Conservation (phyloP, 768 basidiomycete species). For the Sarcomyxa edulis region DNA sequence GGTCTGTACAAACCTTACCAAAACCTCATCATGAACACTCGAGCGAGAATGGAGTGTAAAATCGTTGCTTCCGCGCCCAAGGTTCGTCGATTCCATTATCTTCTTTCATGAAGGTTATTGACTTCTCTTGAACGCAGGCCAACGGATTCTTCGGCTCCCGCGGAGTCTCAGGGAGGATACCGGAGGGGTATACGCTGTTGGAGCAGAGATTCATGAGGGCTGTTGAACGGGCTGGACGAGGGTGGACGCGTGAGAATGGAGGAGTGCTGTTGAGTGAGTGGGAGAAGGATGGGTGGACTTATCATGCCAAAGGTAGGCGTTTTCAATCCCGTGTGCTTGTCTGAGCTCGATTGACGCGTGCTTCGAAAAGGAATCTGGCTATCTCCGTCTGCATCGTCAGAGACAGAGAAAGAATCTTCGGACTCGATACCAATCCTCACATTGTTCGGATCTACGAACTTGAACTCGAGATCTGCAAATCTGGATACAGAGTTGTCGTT, state of each 20-base stretch:
- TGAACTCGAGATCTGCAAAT: constrained; percentile 86
- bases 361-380: constrained; percentile 72
- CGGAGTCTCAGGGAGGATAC: constrained; percentile 89
- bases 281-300: constrained; percentile 89
- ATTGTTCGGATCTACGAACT: constrained; percentile 91
- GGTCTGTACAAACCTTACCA: constrained; percentile 81
- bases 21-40: constrained; percentile 49
- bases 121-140: constrained; percentile 45
- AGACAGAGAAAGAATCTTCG: no score
- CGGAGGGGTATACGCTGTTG: constrained; percentile 88
- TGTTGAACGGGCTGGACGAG: constrained; percentile 41
- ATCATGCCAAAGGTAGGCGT: constrained; percentile 89
- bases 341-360: not conserved
- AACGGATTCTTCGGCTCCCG: constrained; percentile 92
- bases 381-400: constrained; percentile 51
- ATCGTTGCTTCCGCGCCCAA: constrained; percentile 86
- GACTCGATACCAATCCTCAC: constrained; percentile 59
- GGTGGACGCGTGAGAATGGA: constrained; percentile 24
- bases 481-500: constrained; percentile 93
- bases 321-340: not conserved
- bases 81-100: constrained; percentile 34
- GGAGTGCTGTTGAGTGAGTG: constrained; percentile 82
- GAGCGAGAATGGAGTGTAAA: constrained; percentile 51
- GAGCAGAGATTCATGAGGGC: constrained; percentile 81
- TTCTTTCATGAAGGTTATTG: constrained; percentile 3